Conservation (phyloP, 192 early-diverging fungal genomes). For the Phlyctochytrium bullatum region DNA sequence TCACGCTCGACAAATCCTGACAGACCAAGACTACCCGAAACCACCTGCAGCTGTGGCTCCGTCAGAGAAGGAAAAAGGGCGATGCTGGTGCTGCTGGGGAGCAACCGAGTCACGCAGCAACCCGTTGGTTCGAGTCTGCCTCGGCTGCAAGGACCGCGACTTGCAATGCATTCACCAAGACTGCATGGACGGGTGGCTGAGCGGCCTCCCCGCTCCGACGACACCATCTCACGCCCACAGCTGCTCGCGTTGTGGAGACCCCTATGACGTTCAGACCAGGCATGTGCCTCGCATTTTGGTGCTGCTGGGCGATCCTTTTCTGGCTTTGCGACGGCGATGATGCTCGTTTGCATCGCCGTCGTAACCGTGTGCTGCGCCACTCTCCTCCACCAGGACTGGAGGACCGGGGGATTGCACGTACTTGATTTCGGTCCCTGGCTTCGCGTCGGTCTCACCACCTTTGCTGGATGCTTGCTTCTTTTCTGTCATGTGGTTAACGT, state of each 20-base stretch:
- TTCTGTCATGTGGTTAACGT: constrained; percentile 35
- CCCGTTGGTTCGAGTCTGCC: constrained; percentile 48
- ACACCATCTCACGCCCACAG: constrained; percentile 14
- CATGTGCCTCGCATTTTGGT: constrained; percentile 24
- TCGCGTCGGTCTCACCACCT: constrained; percentile 22
- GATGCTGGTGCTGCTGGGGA: constrained; percentile 40
- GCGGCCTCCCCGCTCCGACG: constrained; percentile 30
- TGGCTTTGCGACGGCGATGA: constrained; percentile 32
- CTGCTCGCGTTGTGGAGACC: constrained; percentile 43
- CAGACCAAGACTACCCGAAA: too few species aligned
- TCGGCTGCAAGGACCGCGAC: constrained; percentile 52
- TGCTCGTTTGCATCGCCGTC: constrained; percentile 30
- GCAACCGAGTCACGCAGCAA: constrained; percentile 22
- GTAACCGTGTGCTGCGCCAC: constrained; percentile 32
- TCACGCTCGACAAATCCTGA: too few species aligned
- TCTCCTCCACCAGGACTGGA: constrained; percentile 25
- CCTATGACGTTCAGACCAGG: constrained; percentile 21
- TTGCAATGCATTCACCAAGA: constrained; percentile 52
- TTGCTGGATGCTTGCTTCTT: constrained; percentile 27
- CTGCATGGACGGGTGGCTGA: constrained; percentile 46
- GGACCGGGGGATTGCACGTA: constrained; percentile 12
- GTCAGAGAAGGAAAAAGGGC: constrained; percentile 16
- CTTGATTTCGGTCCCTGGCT: not conserved
- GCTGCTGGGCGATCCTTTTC: constrained; percentile 25
- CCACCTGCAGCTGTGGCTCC: not conserved